Base-by-base conservation (phyloP, 2,329 filamentous ascomycete species). In the Coniochaeta pulveracea region DNA sequence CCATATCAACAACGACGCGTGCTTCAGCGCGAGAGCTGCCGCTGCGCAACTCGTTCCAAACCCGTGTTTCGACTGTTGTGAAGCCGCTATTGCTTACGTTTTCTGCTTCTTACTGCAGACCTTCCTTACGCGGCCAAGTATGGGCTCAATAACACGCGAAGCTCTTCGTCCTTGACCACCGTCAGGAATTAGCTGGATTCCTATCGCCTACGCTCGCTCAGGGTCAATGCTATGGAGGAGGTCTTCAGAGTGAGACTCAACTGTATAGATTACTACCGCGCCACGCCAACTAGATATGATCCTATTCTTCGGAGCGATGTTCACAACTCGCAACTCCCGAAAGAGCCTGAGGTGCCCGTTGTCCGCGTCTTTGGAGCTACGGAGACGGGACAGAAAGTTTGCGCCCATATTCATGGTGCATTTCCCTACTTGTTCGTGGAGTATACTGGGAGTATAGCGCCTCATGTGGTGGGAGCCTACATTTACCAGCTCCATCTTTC, bases 371-470 rank as follows among this genome's bases (percentile, higher is more conserved):
- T 96, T 57, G 91, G 91, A 1, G 79, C 86, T 4, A 95, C 89
- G 1, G 85, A 93, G 53, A 91, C 85, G 0, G 91, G 91, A 0
- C 88, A 96, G 58, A 95, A 93, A 51, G 85, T 95, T 11, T 95
- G 91, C 60, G 85, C 85, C 19, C 91, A 98, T 60, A 76, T 98
- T 36, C 91, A 96, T 56, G 91, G 93, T 39, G 86, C 85, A 15
- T 88, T 98, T 47, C 91, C 91, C 2, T 98, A 98, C 51, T 63
- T 96, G n/a, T 96, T 86, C 52, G 66, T 98, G 36, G 80, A 89
- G 54, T 94, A 94, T 54, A 64, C 69, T 30, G 86, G 83, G 15
- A 71, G 70, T 44, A 55, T 91, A 39, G 66, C 66, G 25, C 63
- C 68, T 8, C 69, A 81, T 41, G 9, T 45, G 83, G 85, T 93